Conservation (phyloP, 257 asterid genomes). For the Solanum chiquidenum region DNA sequence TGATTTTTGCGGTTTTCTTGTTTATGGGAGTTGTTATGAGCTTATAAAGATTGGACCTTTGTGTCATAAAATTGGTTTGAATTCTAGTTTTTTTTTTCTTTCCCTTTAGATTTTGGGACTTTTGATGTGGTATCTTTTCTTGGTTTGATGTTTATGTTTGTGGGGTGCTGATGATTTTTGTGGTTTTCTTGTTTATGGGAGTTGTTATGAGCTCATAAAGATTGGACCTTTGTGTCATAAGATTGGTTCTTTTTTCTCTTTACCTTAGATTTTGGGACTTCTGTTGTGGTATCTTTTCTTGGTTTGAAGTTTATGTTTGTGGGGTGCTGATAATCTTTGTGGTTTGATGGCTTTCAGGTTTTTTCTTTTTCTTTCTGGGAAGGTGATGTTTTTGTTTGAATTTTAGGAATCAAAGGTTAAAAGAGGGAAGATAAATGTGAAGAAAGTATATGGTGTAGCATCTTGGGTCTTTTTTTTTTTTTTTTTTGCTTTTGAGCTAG, state of each 20-base stretch:
- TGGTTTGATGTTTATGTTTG: background rate
- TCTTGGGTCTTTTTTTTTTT: background rate
- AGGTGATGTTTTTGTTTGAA: background rate
- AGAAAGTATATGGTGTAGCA: background rate
- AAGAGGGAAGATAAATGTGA: background rate
- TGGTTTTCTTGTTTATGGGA: background rate
- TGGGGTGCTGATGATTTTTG: background rate
- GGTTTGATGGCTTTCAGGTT: background rate
- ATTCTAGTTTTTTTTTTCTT: background rate
- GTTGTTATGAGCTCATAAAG: background rate
- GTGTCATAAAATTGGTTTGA: background rate
- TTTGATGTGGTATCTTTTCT: background rate
- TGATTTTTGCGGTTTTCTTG: background rate
- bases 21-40: background rate
- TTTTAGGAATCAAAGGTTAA: background rate
- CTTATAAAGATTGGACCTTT: background rate
- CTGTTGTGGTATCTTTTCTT: background rate
- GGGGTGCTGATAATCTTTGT: background rate
- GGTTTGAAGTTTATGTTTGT: background rate
- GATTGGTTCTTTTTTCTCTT: background rate
- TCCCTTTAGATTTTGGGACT: background rate
- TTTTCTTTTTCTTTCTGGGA: background rate
- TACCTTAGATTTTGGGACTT: background rate
- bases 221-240: background rate
- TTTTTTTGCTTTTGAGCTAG: background rate